Base-by-base conservation (phyloP, 2,329 filamentous ascomycete genomes). In the Lecanicillium sp. region DNA sequence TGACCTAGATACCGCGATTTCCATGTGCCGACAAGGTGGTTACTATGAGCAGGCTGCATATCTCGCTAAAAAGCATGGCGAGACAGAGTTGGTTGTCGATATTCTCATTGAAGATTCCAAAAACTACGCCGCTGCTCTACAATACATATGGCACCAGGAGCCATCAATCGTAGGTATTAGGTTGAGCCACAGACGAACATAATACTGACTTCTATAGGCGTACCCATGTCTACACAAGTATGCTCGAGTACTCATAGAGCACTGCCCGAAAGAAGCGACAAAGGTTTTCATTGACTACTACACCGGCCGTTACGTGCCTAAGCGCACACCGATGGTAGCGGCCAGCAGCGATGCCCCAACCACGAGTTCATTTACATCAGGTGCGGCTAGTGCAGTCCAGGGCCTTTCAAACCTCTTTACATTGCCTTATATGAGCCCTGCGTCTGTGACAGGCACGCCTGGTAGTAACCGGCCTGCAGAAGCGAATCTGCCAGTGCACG, bases 21-120 rank as follows among this genome's bases (percentile, higher is more conserved):
- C 83, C 2, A 95, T 98, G 88, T 98, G 92, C 55, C 78, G 94
- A 19, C 92, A 98, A 63, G 92, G 90, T 9, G 90, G 92, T 1
- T 98, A 98, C 60, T 94, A 83, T 52, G 89, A 96, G 43, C 94
- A 98, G 65, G 92, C 92, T 12, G 92, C 90, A 4, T 98, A 94
- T 52, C 72, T 98, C 28, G 92, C 94, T 6, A 85, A 88, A 42
- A 90, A 95, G 58, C 89, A 98, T 53, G 84, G 86, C 5, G 92
- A 98, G 57, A 86, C 87, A 46, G 88, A 95, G 42, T 68, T 96
- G 43, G 92, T 98, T 1, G 85, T 96, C 4, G 90, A 95, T 55
- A 95, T 98, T 34, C 60, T 98, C 37, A 89, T 98, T 36, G 92
- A 98, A 55, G 90, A 98, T 51, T 88, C 90, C 0, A 92, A 94